Evolutionary conservation across 2,329 filamentous ascomycete species (phyloP), one percentile per base, ranked within the genome.

Genomic region (Cercospora sp.): DNA sequence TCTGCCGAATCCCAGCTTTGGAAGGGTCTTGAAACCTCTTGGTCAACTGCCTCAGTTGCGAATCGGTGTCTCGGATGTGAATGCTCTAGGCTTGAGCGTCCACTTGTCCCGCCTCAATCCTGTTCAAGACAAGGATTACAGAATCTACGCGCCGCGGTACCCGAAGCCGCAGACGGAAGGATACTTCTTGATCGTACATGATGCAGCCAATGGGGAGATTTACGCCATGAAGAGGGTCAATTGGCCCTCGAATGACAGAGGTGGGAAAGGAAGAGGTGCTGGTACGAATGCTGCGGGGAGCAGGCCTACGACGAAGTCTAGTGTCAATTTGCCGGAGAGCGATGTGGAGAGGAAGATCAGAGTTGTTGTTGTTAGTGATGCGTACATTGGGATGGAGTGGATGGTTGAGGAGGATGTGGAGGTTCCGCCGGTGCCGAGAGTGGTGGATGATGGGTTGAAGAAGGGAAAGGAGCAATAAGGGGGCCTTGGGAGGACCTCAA

Each of bases 131-230:
- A 82, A 84, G 8, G 91, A 93, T 1, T 89, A 87, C 60, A 87
- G 90, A 69, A 91, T 97, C 77, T 97, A 90, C 74, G 93, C 95
- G 0, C 94, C 96, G 2, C 86, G 87, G 23, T 98, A 96, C 81
- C 94, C 94, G 1, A 99, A 99, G 80, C 89, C 93, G 16, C 95
- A 99, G 80, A 95, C 89, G 0, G 95, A 99, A 76, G 94, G 94
- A 0, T 98, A 90, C 87, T 98, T 99, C 79, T 87, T 95, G 13
- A 77, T 98, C 23, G 85, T 96, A 0, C 90, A 89, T 6, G 88
- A 91, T 73, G 75, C 86, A 2, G 82, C 82, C 0, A 86, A 81
- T 6, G 92, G 94, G 67, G 92, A 97, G 73, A 85, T 98, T 45
- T 80, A 97, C 3, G 94, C 91, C 2, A 83, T 99, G 70, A 98